A percentile compares a stretch with the other conserved stretches of the same genome.
Evolutionary conservation across 768 basidiomycete species (phyloP).

Genomic region (Lactarius evosmus): DNA sequence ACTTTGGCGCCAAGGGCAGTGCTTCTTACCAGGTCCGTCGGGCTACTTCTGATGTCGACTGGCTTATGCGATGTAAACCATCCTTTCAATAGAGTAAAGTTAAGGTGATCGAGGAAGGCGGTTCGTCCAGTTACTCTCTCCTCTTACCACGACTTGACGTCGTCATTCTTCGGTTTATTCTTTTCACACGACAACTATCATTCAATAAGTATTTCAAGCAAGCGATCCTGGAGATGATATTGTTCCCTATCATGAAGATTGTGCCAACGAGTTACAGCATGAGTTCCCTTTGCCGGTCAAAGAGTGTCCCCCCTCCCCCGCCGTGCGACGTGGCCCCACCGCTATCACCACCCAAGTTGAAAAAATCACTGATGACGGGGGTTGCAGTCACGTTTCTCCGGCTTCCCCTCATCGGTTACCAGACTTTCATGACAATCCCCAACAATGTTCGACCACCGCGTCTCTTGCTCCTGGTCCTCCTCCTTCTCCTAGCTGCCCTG

Average conservation of each 20-base stretch:
- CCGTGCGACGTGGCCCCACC: constrained; percentile 2
- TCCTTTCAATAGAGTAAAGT: constrained; percentile 18
- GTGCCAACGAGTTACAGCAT: constrained; percentile 6
- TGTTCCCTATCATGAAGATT: constrained; percentile 19
- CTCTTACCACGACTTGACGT: constrained; percentile 24
- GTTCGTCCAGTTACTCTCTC: constrained; percentile 7
- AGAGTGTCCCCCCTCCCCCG: constrained; percentile 6
- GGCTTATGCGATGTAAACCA: constrained; percentile 9
- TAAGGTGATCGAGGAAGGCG: constrained; percentile 24
- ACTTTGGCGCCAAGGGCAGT: not conserved
- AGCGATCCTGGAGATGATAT: constrained; percentile 28
- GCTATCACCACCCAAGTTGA: not conserved
- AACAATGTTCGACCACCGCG: constrained; percentile 9
- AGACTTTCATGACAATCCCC: constrained; percentile 15
- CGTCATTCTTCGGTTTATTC: constrained; percentile 7
- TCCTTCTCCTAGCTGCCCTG: constrained; percentile 22
- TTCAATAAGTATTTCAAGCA: constrained; percentile 19
- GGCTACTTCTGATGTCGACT: constrained; percentile 17
- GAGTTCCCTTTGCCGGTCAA: constrained; percentile 23
- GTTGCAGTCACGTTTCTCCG: constrained; percentile 13
- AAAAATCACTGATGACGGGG: constrained; percentile 5
- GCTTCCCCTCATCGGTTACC: constrained; percentile 23
- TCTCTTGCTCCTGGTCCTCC: constrained; percentile 18
- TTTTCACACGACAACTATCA: not conserved
- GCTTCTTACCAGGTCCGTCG: constrained; percentile 25